Base-by-base conservation (phyloP, 2,329 filamentous ascomycete genomes). In the Xenosphaeropsis pyriputrescens region DNA sequence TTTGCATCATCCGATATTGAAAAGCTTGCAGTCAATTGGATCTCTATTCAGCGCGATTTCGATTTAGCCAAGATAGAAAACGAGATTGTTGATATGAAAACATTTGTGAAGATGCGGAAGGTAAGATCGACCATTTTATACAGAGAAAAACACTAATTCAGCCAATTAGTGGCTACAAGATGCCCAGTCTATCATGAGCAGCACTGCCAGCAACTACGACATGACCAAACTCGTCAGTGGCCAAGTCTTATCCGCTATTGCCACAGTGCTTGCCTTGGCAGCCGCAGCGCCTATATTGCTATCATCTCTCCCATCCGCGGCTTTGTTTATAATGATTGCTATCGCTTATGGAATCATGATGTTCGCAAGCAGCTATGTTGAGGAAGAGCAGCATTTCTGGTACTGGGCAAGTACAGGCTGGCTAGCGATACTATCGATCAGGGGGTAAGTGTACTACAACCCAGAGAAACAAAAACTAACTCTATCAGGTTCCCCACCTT, bases 361-460 rank as follows among this genome's bases (percentile, higher is more conserved):
- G 88, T 96, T 96, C 59, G 89, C 88, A 8, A 94, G 85, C 55
- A 96, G 88, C 52, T 98, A 91, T 56, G 85, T 98, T 2, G 91
- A 98, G 58, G 91, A 98, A 60, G 91, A 98, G 57, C 91, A 98
- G 36, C 85, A 96, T 47, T 95, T 94, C 55, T 98, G 91, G 91
- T 96, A 98, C 59, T 96, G 89, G 86, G 61, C 75, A 1, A 72
- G 79, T 0, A 77, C 80, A 0, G 70, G 74, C 6, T 93, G 83
- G 83, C 53, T 81, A 22, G 58, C 64, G 2, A 62, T 67, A 19
- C 59, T 79, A 11, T 65, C 63, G 22, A 45, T 70, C 32, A 67
- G 63, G 46, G 59, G 61, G 50, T 54, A 43, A 9, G 41, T 35
- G 17, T 8, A 14, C 8, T 9, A 11, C 8, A 6, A 6, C 22